Base-by-base conservation (phyloP, 495 filamentous ascomycete genomes). In the Thermothielavioides terrestris region DNA sequence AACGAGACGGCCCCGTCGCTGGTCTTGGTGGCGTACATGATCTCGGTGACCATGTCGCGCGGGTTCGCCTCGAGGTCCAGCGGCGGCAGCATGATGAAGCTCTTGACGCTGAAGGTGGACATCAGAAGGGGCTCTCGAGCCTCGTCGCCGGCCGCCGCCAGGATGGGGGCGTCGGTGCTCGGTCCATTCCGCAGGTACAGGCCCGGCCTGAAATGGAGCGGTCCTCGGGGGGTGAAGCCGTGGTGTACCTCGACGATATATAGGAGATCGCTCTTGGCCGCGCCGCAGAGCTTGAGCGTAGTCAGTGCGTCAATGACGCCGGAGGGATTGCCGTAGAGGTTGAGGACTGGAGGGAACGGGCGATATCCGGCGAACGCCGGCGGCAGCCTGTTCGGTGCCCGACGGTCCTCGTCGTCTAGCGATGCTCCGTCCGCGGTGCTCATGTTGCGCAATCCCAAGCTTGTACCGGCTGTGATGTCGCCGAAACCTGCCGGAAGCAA, bases 121-220 rank as follows among this genome's bases (percentile, higher is more conserved):
- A 52, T 25, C 10, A 52, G 34, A 17, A 52, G 23, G 11, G 49
- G 49, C 14, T 26, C 14, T 20, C 22, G 32, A 11, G 14, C 27
- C 17, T 52, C 35, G 23, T 52, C 42, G 41, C 49, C 49, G n/a
- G 42, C 42, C 38, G 49, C 49, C 3, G 49, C 42, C 14, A 52
- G 17, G 32, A 52, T 52, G 31, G 49, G 41, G 25, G 20, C 25
- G 2, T 45, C 14, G 41, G 21, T 45, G 31, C 12, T 42, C n/a
- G 50, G 41, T 18, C 50, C 50, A 21, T 53, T 53, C 11, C 50
- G 50, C 9, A 53, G 37, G 43, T 53, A 53, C 20, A 41, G 28
- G 12, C 50, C 50, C 7, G 14, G 50, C 20, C 22, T 22, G 27
- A 53, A 48, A 26, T 36, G 6, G 20, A 53, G 50, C 17, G 50